phyloP scores from a whole-genome alignment of 2,329 filamentous ascomycete species.

The Fusarium xyrophilum region DNA sequence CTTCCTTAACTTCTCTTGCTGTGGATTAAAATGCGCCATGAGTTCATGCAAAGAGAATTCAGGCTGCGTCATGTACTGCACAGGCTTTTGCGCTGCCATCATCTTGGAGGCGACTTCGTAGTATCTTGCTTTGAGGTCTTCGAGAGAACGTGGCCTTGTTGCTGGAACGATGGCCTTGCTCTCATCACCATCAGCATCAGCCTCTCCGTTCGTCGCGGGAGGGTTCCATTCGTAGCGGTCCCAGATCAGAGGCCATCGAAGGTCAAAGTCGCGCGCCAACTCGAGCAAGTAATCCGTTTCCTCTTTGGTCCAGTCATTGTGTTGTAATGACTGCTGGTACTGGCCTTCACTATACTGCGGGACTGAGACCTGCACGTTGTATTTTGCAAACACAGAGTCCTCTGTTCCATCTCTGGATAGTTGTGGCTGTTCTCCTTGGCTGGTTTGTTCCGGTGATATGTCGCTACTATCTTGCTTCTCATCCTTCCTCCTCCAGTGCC shows the following conservation, averaged over 20 bases:
- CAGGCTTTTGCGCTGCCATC: conserved; percentile 79
- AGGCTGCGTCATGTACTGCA: conserved; percentile 83
- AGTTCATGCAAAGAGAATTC: conserved; percentile 85
- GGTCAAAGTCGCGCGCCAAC: conserved; percentile 77
- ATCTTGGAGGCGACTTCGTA: conserved; percentile 85
- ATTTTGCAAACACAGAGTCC: conserved; percentile 79
- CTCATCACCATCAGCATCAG: conserved; percentile 54
- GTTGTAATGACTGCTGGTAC: conserved; percentile 77
- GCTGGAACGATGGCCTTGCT: conserved; percentile 62
- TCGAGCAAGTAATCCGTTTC: conserved; percentile 92
- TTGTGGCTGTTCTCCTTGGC: conserved; percentile 28
- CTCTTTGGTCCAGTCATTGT: conserved; percentile 83
- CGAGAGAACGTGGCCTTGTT: conserved; percentile 71
- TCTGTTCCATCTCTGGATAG: conserved; percentile 49
- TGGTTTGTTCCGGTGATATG: conserved; percentile 42
- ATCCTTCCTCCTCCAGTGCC: conserved; percentile 79
- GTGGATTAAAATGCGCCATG: conserved; percentile 85
- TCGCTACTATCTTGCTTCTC: conserved; percentile 50
- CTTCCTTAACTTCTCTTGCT: conserved; percentile 81
- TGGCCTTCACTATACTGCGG: conserved; percentile 87
- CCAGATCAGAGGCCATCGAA: conserved; percentile 90
- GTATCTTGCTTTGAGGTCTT: conserved; percentile 90
- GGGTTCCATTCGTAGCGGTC: conserved; percentile 85
- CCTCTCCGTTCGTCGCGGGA: conserved; percentile 53
- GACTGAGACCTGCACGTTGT: conserved; percentile 80